phyloP scores from a whole-genome alignment of 495 filamentous ascomycete genomes.

The Chaetomium fimeti region DNA sequence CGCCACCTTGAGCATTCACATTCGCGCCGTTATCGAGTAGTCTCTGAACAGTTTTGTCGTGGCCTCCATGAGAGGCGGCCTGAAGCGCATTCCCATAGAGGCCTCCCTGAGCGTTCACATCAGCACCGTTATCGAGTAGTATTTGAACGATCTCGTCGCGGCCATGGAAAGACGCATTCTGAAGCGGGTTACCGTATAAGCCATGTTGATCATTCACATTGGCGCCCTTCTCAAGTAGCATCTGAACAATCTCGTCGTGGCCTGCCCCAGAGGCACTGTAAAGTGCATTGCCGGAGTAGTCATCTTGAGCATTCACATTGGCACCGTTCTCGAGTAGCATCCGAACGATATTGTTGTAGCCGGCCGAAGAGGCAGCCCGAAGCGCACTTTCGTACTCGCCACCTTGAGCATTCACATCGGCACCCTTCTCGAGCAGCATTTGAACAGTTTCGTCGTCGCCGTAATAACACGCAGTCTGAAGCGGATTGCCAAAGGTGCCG shows the following conservation, averaged over 20 bases:
- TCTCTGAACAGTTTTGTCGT: neutral
- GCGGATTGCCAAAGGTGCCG: neutral
- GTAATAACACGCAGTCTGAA: neutral
- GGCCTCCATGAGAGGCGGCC: neutral
- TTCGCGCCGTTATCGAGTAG: neutral
- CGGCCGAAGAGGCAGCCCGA: neutral
- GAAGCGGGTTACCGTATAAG: neutral
- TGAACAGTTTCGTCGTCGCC: neutral
- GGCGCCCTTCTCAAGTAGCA: neutral
- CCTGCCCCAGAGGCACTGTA: too few relatives aligned
- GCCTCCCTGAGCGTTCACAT: neutral
- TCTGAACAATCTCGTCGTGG: neutral
- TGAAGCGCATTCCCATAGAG: neutral
- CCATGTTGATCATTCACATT: neutral
- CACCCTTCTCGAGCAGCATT: neutral
- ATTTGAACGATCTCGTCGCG: neutral
- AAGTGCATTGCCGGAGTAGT: too few relatives aligned
- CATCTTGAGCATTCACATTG: neutral
- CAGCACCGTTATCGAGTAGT: neutral
- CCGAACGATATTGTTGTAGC: neutral
- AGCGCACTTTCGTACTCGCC: neutral
- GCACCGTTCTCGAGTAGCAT: neutral
- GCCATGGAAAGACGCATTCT: too few relatives aligned
- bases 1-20: neutral
- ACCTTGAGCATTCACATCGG: neutral